Percentiles rank a stretch among this genome's conserved stretches.
These are phyloP conservation scores for Plenodomus lindquistii DNA, from an alignment of 2,329 filamentous ascomycete genomes.

Conservation along the genomic window DNA sequence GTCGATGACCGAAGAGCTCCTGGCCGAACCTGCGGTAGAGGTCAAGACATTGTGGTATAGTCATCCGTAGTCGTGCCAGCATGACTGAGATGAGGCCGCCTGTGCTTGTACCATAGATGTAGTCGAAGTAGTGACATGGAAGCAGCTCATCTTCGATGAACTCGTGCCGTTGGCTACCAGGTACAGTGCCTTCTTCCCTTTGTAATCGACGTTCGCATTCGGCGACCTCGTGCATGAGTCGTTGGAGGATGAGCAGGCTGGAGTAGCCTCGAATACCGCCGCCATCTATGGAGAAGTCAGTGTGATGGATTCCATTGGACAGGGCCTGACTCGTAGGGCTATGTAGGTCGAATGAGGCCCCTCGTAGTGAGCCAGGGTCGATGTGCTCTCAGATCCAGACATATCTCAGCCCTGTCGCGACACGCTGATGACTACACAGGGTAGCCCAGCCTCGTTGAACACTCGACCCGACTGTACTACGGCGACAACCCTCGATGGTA, in stretches of 20 bases:
- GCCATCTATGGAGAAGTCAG: constrained; percentile 45
- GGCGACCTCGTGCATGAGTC: constrained; percentile 54
- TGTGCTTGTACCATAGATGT: constrained; percentile 58
- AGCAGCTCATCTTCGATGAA: constrained; percentile 50
- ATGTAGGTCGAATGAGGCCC: too few relatives aligned
- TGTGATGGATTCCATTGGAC: not conserved
- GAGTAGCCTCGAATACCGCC: constrained; percentile 58
- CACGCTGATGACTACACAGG: not conserved
- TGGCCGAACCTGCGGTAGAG: constrained; percentile 53
- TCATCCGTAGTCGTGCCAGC: constrained; percentile 55
- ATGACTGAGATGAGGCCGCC: constrained; percentile 58
- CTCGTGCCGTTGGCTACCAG: constrained; percentile 25
- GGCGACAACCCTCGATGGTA: not conserved
- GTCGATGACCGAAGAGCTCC: constrained; percentile 51
- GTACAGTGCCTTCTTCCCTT: constrained; percentile 47
- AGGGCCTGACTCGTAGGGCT: too few relatives aligned
- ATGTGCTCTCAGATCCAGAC: not conserved
- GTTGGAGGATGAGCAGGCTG: constrained; percentile 53
- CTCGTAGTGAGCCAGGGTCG: not conserved
- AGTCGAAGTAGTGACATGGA: constrained; percentile 58
- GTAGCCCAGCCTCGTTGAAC: not conserved
- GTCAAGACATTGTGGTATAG: constrained; percentile 52
- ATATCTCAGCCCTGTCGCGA: not conserved
- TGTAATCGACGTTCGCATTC: constrained; percentile 50
- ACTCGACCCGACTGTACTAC: too few relatives aligned